phyloP scores from a whole-genome alignment of 2,329 filamentous ascomycete species.

The Dactylella cylindrospora region DNA sequence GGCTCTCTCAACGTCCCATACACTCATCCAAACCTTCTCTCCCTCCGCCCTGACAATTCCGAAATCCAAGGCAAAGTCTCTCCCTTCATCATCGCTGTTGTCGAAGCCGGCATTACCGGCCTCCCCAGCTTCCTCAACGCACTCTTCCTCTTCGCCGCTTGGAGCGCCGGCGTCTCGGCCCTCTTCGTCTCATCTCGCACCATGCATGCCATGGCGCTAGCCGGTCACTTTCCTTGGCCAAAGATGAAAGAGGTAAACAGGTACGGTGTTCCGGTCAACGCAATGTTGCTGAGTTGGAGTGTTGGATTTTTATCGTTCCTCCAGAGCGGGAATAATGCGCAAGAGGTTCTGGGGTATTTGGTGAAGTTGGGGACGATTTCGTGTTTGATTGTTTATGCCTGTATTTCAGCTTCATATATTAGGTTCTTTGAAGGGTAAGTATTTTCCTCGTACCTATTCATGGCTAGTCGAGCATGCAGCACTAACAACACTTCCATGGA shows the following conservation, averaged over 20 bases:
- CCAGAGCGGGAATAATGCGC: slow-evolving; percentile 49
- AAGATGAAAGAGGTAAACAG: slow-evolving; percentile 50
- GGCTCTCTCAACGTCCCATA: slow-evolving; percentile 55
- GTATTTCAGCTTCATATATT: slow-evolving; percentile 36
- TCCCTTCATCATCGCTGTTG: slow-evolving; percentile 53
- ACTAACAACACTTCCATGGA: neutral
- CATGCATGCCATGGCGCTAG: slow-evolving; percentile 55
- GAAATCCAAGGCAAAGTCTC: slow-evolving; percentile 45
- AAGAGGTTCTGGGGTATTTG: slow-evolving; percentile 39
- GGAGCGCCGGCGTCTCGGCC: slow-evolving; percentile 54
- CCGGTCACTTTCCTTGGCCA: slow-evolving; percentile 53
- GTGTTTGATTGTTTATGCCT: slow-evolving; percentile 35
- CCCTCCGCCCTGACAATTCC: slow-evolving; percentile 40
- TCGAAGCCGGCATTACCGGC: slow-evolving; percentile 52
- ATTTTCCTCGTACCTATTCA: neutral
- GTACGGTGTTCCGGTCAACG: slow-evolving; percentile 53
- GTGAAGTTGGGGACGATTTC: slow-evolving; percentile 37
- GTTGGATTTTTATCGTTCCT: slow-evolving; percentile 53
- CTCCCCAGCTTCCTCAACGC: slow-evolving; percentile 55
- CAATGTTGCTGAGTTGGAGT: slow-evolving; percentile 52
- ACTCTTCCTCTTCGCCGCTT: slow-evolving; percentile 55
- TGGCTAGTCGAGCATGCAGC: neutral
- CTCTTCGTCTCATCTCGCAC: slow-evolving; percentile 55
- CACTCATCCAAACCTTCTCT: slow-evolving; percentile 49
- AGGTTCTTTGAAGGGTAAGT: slow-evolving; percentile 41